Conservation (phyloP, 225 moss, liverwort and hornwort genomes). For the Asterella californica region DNA sequence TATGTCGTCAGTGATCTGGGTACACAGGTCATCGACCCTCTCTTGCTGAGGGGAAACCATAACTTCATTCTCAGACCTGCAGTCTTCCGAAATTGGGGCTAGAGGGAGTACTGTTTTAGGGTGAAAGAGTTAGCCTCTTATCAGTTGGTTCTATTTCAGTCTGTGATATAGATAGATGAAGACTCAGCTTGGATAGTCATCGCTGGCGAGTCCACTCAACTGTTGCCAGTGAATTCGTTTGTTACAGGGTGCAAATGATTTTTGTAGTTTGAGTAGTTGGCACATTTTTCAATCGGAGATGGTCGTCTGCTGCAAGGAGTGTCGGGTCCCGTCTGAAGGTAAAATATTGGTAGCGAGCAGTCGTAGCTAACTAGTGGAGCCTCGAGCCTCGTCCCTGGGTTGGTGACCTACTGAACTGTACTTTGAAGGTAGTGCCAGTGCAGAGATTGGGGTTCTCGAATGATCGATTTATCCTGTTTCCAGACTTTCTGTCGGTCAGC, state of each 20-base stretch:
- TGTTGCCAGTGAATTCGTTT: no score
- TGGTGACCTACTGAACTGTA: background rate
- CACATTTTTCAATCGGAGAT: background rate
- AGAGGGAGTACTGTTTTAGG: background rate
- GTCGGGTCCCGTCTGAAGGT: background rate
- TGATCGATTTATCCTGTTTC: background rate
- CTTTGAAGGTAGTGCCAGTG: background rate
- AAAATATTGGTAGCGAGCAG: background rate
- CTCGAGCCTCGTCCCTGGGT: background rate
- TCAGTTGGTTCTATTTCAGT: no score
- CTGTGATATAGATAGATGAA: background rate
- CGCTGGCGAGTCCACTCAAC: background rate
- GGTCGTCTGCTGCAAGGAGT: no score
- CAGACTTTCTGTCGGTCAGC: background rate
- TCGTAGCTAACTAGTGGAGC: background rate
- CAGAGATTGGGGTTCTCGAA: background rate
- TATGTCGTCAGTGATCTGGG: no score
- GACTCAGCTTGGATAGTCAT: background rate
- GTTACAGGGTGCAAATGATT: no score
- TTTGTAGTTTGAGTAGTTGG: no score
- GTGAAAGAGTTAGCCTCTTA: no score
- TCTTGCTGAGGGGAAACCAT: background rate
- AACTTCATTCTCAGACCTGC: background rate
- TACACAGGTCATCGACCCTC: background rate
- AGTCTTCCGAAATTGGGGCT: background rate